Evolutionary conservation across 768 basidiomycete species (phyloP).

Genomic region (Lyophyllum semitale): DNA sequence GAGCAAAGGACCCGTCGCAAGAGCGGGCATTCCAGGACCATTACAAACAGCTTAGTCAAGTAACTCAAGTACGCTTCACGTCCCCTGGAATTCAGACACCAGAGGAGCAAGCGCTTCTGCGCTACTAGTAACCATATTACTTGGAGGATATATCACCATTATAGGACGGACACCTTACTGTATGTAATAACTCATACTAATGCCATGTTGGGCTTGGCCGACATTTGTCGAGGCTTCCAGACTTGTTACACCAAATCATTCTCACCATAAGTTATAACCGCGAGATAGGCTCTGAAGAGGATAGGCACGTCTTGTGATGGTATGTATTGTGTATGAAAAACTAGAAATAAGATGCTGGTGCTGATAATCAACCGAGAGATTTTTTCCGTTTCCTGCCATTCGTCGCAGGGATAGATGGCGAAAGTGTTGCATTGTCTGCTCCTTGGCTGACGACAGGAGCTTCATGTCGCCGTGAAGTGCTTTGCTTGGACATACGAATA

Average conservation of each 20-base stretch:
- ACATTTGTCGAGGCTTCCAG: not conserved
- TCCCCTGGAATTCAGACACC: conserved; percentile 41
- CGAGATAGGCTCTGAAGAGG: not conserved
- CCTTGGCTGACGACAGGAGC: not conserved
- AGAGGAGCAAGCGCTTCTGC: conserved; percentile 43
- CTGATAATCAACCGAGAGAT: conserved; percentile 30
- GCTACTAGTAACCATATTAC: not conserved
- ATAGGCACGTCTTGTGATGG: not conserved
- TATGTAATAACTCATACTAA: not conserved
- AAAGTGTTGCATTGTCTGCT: not conserved
- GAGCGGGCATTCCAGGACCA: conserved; percentile 16
- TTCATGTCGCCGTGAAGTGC: not conserved
- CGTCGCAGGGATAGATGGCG: conserved; percentile 24
- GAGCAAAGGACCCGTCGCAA: not conserved
- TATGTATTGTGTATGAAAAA: conserved; percentile 1
- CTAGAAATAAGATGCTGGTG: not conserved
- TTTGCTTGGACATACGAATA: conserved; percentile 8
- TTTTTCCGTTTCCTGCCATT: conserved; percentile 63
- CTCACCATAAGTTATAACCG: not conserved
- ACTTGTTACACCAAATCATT: not conserved
- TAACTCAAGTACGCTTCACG: conserved; percentile 30
- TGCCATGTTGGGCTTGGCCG: not conserved
- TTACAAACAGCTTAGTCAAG: conserved; percentile 27
- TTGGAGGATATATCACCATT: not conserved
- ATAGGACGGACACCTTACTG: not conserved